Evolutionary conservation across 768 basidiomycete species (phyloP), one percentile per base, ranked within the genome.

Genomic region (Neoboletus magnificus): DNA sequence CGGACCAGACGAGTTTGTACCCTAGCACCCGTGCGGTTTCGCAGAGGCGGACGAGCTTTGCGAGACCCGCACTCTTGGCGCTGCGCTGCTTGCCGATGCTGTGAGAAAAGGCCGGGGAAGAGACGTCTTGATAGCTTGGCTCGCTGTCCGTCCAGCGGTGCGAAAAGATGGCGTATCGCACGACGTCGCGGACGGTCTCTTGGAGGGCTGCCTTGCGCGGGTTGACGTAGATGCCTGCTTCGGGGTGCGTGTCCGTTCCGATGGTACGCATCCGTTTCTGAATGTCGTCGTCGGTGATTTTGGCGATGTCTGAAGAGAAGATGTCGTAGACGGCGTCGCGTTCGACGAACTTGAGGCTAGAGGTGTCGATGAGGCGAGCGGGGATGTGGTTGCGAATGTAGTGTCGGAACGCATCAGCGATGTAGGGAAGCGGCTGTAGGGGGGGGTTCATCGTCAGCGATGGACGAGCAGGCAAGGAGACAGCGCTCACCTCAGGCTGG

Each of bases 351-450:
- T 33, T 58, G 57, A 68, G 20, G 0, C 13, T 64, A 22, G 57
- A 27, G 1, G 65, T 62, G 47, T 70, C 63, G 18, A 68, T 67
- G 13, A 68, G 54, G 13, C 68, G 66, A 13, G 56, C 42, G 15
- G 67, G 67, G 18, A 68, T 61, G n/a, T 70, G 58, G 30, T 70
- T 68, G 20, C 12, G 42, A 41, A 70, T 61, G 54, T 70, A 66
- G 4, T 59, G 11, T 5, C 16, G 55, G 39, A 68, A 70, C 25
- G 45, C 64, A 0, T 57, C 40, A 1, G 42, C 50, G 10, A 67
- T 50, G 16, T 57, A 22, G 10, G 46, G 1, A 16, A 39, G 41
- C 5, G 50, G 54, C 56, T 65, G 33, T 13, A 10, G 16, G 1
- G 22, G 4, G 3, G 7, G 27, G 23, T 2, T 43, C 22, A 25